These are phyloP conservation scores for Talaromyces sp. DNA, from an alignment of 2,329 filamentous ascomycete genomes.

Conservation along the genomic window DNA sequence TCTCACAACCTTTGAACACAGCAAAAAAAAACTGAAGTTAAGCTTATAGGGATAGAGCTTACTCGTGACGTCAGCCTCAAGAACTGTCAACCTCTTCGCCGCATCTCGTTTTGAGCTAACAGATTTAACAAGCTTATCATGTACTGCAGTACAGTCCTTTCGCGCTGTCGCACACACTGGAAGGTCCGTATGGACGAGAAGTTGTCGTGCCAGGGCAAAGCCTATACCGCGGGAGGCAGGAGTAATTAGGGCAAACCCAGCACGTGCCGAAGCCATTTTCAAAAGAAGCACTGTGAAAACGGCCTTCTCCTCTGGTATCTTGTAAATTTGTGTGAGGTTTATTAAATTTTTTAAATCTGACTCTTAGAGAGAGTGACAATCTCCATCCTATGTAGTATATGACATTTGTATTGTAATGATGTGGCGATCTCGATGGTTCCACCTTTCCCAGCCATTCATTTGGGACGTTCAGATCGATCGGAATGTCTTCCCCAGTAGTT, in stretches of 20 bases:
- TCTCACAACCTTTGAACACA: no score
- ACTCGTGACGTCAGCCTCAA: constrained; percentile 12
- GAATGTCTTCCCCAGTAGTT: not conserved
- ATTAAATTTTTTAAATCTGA: not conserved
- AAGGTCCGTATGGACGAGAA: constrained; percentile 54
- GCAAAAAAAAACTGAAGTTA: no score
- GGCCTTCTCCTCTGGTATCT: not conserved
- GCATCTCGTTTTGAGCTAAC: not conserved
- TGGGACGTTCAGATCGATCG: not conserved
- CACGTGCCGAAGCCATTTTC: constrained; percentile 6
- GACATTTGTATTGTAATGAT: not conserved
- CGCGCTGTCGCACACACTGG: constrained; percentile 61
- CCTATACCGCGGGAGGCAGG: constrained; percentile 64
- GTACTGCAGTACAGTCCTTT: constrained; percentile 49
- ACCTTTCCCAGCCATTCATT: not conserved
- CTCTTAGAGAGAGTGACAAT: not conserved
- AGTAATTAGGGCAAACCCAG: constrained; percentile 35
- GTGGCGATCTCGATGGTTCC: constrained; percentile 5
- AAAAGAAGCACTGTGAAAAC: not conserved
- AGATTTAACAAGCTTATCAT: constrained; percentile 46
- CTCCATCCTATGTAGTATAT: not conserved
- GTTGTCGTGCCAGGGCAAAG: constrained; percentile 56
- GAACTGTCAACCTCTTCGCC: not conserved
- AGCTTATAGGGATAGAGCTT: not conserved
- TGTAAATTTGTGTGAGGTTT: not conserved